These are phyloP conservation scores for Tolypocladium tropicale DNA, from an alignment of 2,329 filamentous ascomycete species.

Conservation along the genomic window DNA sequence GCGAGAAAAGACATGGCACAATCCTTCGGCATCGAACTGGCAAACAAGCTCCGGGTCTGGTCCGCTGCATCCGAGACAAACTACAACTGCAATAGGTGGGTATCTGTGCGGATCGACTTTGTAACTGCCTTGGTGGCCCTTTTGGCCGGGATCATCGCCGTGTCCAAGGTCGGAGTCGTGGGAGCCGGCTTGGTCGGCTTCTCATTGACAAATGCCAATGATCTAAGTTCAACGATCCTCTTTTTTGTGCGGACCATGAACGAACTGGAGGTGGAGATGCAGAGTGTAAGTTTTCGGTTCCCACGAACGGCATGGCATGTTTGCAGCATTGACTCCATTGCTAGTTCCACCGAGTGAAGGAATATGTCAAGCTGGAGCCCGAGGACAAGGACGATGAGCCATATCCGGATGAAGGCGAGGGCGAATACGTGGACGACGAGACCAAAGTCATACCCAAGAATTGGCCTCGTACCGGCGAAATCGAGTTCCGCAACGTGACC, in stretches of 20 bases:
- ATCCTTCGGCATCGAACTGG: slow-evolving; percentile 37
- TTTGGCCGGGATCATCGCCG: slow-evolving; percentile 40
- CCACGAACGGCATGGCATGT: too few relatives aligned
- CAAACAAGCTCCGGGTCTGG: slow-evolving; percentile 36
- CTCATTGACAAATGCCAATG: slow-evolving; percentile 45
- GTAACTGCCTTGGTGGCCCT: slow-evolving; percentile 42
- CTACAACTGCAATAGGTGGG: slow-evolving; percentile 49
- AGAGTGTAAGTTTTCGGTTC: slow-evolving; percentile 32
- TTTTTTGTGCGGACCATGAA: slow-evolving; percentile 43
- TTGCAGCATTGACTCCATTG: background rate
- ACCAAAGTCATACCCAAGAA: slow-evolving; percentile 26
- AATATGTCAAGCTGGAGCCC: slow-evolving; percentile 35
- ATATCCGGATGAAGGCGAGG: slow-evolving; percentile 26
- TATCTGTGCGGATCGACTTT: slow-evolving; percentile 42
- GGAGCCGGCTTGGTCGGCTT: slow-evolving; percentile 45
- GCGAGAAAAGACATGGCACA: slow-evolving; percentile 36
- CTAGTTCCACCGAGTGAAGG: slow-evolving; percentile 38
- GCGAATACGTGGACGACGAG: slow-evolving; percentile 29
- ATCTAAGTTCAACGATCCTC: slow-evolving; percentile 40
- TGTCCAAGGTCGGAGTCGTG: slow-evolving; percentile 33
- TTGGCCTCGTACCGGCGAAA: slow-evolving; percentile 36
- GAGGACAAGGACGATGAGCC: slow-evolving; percentile 32
- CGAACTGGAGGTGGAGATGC: slow-evolving; percentile 46
- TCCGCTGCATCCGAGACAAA: slow-evolving; percentile 36
- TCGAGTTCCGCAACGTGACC: slow-evolving; percentile 41